A percentile compares a stretch with the other conserved stretches of the same genome.
Conservation (phyloP, 257 asterid genomes). For the Solanum chmielewskii region DNA sequence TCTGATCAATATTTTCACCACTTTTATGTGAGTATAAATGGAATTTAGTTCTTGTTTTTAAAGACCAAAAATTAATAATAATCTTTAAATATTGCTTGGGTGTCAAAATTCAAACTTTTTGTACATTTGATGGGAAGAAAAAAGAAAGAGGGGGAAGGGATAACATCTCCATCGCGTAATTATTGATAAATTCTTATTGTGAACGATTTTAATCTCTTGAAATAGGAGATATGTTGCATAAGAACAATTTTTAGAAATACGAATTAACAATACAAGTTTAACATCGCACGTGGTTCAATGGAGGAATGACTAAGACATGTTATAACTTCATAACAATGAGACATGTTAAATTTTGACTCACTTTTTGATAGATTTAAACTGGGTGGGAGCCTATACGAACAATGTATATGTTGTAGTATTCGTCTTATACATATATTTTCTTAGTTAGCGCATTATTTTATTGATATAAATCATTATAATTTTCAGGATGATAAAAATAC, state of each 20-base stretch:
- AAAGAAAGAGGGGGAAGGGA: no score
- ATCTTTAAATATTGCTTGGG: not conserved
- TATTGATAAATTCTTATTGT: not conserved
- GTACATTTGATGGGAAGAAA: not conserved
- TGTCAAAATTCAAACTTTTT: not conserved
- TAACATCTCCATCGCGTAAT: not conserved
- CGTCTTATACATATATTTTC: not conserved
- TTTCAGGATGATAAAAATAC: not conserved
- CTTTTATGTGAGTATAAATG: not conserved
- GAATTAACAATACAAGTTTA: no score
- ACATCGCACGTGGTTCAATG: not conserved
- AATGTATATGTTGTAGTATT: not conserved
- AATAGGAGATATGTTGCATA: rapidly evolving
- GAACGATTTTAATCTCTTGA: no score
- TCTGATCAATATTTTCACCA: not conserved
- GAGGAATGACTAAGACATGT: not conserved
- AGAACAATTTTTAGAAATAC: not conserved
- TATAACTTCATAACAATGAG: not conserved
- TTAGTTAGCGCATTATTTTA: no score
- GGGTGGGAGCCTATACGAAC: not conserved
- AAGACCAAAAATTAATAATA: not conserved
- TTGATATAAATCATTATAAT: not conserved
- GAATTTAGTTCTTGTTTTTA: not conserved
- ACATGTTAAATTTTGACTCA: not conserved
- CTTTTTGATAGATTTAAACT: rapidly evolving